These are phyloP conservation scores for Spathaspora girioi DNA, from an alignment of 805 yeast species.

Conservation along the genomic window DNA sequence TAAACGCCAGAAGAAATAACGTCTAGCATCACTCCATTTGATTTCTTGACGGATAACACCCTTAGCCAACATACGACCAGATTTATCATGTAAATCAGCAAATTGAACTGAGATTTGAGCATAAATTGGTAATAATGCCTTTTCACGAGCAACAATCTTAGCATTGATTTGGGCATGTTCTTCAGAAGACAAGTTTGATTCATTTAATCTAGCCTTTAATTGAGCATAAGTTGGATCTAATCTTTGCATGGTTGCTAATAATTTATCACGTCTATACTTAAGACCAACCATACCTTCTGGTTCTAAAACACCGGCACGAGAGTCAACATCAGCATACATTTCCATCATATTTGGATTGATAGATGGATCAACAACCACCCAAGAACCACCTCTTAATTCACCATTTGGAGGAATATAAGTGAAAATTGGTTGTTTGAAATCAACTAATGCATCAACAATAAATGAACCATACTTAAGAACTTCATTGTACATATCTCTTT, in stretches of 20 bases:
- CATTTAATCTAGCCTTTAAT: slow-evolving; percentile 58
- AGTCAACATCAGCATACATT: slow-evolving; percentile 95
- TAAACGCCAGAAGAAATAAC: slow-evolving; percentile 98
- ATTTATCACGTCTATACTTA: slow-evolving; percentile 91
- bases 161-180: slow-evolving; percentile 63
- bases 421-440: slow-evolving; percentile 93
- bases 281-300: slow-evolving; percentile 99
- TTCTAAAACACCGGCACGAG: slow-evolving; percentile 97
- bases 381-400: slow-evolving; percentile 99
- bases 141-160: slow-evolving; percentile 75
- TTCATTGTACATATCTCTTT: slow-evolving; percentile 98
- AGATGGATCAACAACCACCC: slow-evolving; percentile 99
- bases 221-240: slow-evolving; percentile 73
- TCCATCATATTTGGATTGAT: slow-evolving; percentile 97
- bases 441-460: slow-evolving; percentile 96
- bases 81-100: slow-evolving; percentile 96
- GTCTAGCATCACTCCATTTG: slow-evolving; percentile 83
- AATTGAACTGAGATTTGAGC: slow-evolving; percentile 91
- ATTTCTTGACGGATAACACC: slow-evolving; percentile 83
- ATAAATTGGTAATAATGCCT: slow-evolving; percentile 77
- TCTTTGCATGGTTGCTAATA: slow-evolving; percentile 87
- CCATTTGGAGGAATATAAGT: slow-evolving; percentile 98
- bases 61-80: slow-evolving; percentile 96
- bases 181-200: slow-evolving; percentile 51
- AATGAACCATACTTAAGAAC: slow-evolving; percentile 94